Conservation (phyloP, 1,284 basidiomycete species). For the Mycosarcoma mackinlayi region DNA sequence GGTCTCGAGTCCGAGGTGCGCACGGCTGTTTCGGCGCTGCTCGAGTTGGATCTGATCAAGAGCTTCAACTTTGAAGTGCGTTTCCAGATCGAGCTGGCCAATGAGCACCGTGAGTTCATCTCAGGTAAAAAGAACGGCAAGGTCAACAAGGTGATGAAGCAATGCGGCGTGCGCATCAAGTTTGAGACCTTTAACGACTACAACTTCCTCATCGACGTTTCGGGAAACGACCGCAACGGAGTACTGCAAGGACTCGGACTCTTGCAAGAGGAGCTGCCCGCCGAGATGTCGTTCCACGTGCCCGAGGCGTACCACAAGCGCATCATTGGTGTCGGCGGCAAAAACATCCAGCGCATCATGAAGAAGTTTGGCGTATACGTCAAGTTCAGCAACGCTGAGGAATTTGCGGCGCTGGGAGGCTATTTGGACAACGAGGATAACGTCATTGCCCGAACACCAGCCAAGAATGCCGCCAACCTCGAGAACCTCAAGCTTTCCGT, state of each 20-base stretch:
- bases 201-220: slow-evolving; percentile 94
- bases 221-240: slow-evolving; percentile 71
- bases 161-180: slow-evolving; percentile 89
- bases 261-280: slow-evolving; percentile 94
- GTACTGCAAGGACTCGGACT: slow-evolving; percentile 88
- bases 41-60: slow-evolving; percentile 92
- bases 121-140: slow-evolving; percentile 70
- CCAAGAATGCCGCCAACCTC: slow-evolving; percentile 95
- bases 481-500: slow-evolving; percentile 95
- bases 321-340: slow-evolving; percentile 97
- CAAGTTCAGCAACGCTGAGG: slow-evolving; percentile 98
- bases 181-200: slow-evolving; percentile 99
- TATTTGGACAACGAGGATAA: slow-evolving; percentile 99
- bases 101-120: slow-evolving; percentile 98
- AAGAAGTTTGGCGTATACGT: slow-evolving; percentile 99
- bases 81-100: slow-evolving; percentile 97
- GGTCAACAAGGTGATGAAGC: slow-evolving; percentile 72
- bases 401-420: slow-evolving; percentile 92
- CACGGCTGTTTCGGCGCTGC: slow-evolving; percentile 82
- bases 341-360: slow-evolving; percentile 99
- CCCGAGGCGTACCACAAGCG: slow-evolving; percentile 98
- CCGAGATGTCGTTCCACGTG: slow-evolving; percentile 99
- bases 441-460: slow-evolving; percentile 94
- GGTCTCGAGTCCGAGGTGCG: slow-evolving; percentile 94
- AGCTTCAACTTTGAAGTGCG: slow-evolving; percentile 95